Evolutionary conservation across 75 land plant species (phyloP).

Genomic region (Sequoia sempervirens): DNA sequence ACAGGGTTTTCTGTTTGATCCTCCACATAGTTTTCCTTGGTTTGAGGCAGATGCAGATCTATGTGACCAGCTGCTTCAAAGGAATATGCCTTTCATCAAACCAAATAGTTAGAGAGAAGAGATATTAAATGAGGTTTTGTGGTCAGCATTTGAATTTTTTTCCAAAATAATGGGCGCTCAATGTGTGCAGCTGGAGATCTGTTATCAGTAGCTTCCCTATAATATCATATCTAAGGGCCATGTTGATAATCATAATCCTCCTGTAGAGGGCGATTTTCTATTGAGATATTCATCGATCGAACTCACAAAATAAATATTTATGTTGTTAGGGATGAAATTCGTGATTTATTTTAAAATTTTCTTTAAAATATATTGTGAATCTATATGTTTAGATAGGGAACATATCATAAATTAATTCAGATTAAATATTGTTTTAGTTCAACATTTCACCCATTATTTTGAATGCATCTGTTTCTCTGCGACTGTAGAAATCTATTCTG

Average conservation of each 20-base stretch:
- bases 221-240: background rate
- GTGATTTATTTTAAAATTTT: too few species aligned
- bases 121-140: background rate
- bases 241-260: too few species aligned
- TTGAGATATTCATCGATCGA: too few species aligned
- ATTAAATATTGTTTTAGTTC: too few species aligned
- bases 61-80: constrained; percentile 23
- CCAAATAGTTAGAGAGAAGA: background rate
- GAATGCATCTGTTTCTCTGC: too few species aligned
- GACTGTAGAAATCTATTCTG: background rate
- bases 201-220: too few species aligned
- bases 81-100: constrained; percentile 41
- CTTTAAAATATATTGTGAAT: background rate
- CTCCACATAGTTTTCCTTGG: constrained; percentile 24
- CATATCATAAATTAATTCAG: too few species aligned
- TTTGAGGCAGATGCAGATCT: constrained; percentile 15
- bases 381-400: background rate
- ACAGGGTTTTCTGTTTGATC: constrained; percentile 49
- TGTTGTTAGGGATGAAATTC: too few species aligned
- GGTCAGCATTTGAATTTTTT: background rate
- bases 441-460: too few species aligned
- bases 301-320: too few species aligned
- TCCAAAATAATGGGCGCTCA: background rate
- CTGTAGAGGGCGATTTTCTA: too few species aligned
- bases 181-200: background rate